Conservation (phyloP, 805 yeast species). For the Candida endomychidarum region DNA sequence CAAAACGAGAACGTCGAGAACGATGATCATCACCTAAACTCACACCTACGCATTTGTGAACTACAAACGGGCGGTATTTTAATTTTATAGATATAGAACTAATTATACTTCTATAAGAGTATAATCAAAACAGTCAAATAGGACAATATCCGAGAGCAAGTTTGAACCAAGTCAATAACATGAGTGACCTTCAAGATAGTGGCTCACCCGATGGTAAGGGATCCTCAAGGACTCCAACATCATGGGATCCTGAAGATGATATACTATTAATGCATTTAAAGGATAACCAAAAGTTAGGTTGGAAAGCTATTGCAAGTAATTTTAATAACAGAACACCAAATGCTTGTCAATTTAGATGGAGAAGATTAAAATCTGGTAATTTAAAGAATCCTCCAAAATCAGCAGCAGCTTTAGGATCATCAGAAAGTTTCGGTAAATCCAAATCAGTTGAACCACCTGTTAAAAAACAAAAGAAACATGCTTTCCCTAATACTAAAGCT, state of each 20-base stretch:
- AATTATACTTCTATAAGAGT: not conserved
- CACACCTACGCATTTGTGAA: constrained; percentile 2
- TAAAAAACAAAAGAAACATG: constrained; percentile 18
- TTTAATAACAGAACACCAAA: constrained; percentile 47
- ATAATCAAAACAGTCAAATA: no score
- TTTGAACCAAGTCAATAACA: not conserved
- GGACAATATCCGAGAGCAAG: not conserved
- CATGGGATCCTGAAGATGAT: constrained; percentile 51
- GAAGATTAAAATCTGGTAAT: constrained; percentile 45
- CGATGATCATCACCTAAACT: constrained; percentile 19
- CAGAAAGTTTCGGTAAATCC: constrained; percentile 11
- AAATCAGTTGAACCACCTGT: constrained; percentile 11
- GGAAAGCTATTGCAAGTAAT: constrained; percentile 47
- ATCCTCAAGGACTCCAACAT: constrained; percentile 40
- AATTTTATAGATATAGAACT: not conserved
- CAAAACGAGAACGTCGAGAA: constrained; percentile 16
- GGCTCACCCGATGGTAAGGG: constrained; percentile 6
- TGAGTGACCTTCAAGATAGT: constrained; percentile 7
- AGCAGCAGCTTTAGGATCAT: constrained; percentile 23
- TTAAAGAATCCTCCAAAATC: constrained; percentile 45
- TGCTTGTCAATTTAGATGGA: constrained; percentile 50
- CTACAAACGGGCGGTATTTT: not conserved
- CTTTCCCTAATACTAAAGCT: constrained; percentile 18
- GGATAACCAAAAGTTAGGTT: constrained; percentile 46
- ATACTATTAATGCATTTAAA: constrained; percentile 45